Evolutionary conservation across 805 yeast species (phyloP).

Genomic region (Ogataea ganodermae): DNA sequence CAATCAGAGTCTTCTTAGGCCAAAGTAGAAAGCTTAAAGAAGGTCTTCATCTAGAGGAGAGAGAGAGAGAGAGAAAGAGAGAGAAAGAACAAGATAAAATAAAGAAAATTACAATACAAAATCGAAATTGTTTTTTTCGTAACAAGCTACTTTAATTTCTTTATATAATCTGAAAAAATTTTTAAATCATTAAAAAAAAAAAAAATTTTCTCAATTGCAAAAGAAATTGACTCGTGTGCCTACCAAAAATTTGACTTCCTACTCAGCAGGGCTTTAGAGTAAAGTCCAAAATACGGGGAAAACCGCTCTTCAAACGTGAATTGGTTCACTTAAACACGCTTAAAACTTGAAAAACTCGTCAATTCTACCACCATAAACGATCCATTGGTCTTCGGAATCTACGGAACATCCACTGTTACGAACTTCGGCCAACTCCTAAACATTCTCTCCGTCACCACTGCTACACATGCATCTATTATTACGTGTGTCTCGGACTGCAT

Average conservation of each 20-base stretch:
- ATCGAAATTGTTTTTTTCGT: slow-evolving; percentile 1
- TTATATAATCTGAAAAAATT: slow-evolving; percentile 3
- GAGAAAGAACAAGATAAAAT: slow-evolving; percentile 28
- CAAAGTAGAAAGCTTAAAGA: slow-evolving; percentile 27
- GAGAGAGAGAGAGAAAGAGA: slow-evolving; percentile 39
- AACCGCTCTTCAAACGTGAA: not conserved
- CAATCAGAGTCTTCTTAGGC: slow-evolving; percentile 17
- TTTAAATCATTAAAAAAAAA: not conserved
- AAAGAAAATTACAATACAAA: slow-evolving; percentile 5
- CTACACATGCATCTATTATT: slow-evolving; percentile 11
- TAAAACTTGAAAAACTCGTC: too few species aligned
- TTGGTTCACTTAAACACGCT: too few species aligned
- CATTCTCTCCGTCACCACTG: not conserved
- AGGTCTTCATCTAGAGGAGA: slow-evolving; percentile 41
- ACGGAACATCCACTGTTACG: too few species aligned
- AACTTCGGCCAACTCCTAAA: not conserved
- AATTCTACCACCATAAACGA: too few species aligned
- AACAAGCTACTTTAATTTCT: not conserved
- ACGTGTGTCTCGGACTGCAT: slow-evolving; percentile 12
- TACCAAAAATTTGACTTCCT: not conserved
- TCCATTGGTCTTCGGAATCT: too few species aligned
- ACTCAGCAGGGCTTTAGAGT: too few species aligned
- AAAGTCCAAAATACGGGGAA: not conserved
- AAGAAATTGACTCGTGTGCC: slow-evolving; percentile 4
- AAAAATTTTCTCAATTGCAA: slow-evolving; percentile 2